Evolutionary conservation across 75 land plant genomes (phyloP).

Genomic region (Cupressus sempervirens): DNA sequence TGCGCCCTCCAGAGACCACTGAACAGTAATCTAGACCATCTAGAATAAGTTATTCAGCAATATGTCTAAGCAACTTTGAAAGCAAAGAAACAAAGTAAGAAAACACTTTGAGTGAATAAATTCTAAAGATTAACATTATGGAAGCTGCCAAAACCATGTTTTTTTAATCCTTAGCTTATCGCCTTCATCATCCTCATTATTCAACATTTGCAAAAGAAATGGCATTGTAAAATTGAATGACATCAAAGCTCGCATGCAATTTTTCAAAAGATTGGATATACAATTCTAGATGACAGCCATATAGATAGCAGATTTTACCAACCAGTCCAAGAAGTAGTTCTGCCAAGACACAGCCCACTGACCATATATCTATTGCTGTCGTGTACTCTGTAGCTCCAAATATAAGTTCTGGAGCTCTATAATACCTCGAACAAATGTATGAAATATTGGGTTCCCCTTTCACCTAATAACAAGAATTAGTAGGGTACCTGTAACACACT

Average conservation of each 20-base stretch:
- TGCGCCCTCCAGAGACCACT: neutral
- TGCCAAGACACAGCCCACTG: slow-evolving; percentile 53
- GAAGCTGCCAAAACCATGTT: neutral
- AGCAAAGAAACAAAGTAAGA: neutral
- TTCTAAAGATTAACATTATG: neutral
- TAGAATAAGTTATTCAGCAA: neutral
- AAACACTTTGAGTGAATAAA: neutral
- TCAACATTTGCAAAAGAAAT: neutral
- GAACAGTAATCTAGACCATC: neutral
- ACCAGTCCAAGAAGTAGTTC: slow-evolving; percentile 57
- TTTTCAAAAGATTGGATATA: neutral
- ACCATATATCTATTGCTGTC: slow-evolving; percentile 59
- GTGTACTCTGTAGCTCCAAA: slow-evolving; percentile 62
- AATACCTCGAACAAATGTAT: slow-evolving; percentile 60
- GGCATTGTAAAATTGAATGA: neutral
- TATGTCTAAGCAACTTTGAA: neutral
- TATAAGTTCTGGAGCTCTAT: slow-evolving; percentile 63
- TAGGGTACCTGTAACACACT: neutral
- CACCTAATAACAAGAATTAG: slow-evolving; percentile 17
- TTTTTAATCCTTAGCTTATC: neutral
- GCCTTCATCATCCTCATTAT: neutral
- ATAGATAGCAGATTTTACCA: neutral
- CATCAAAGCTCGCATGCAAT: neutral
- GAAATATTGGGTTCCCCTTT: slow-evolving; percentile 58
- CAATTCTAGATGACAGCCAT: neutral